Evolutionary conservation across 176 grass and related monocot genomes (phyloP).

Genomic region (Echinochloa phyllopogon): DNA sequence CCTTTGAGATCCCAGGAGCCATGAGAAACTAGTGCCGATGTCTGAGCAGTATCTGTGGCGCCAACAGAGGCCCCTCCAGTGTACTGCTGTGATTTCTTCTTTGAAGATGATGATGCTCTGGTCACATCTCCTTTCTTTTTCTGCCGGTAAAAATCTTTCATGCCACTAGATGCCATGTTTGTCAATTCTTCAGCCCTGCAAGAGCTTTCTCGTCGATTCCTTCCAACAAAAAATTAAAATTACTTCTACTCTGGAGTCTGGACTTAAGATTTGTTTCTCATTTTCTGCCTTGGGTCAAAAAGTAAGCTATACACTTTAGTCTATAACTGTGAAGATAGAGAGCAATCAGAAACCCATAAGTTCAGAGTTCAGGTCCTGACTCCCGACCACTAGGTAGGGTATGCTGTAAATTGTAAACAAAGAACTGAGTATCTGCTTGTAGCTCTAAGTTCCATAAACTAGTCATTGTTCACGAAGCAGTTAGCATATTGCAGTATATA

Average conservation of each 20-base stretch:
- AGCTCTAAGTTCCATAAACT: background rate
- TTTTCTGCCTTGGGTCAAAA: background rate
- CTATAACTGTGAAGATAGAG: background rate
- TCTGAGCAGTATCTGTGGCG: constrained; percentile 38
- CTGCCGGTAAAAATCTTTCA: constrained; percentile 61
- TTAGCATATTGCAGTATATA: constrained; percentile 7
- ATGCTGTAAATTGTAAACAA: background rate
- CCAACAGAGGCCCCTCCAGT: constrained; percentile 44
- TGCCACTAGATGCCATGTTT: constrained; percentile 51
- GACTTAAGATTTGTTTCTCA: constrained; percentile 2
- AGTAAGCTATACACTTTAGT: background rate
- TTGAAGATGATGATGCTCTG: constrained; percentile 42
- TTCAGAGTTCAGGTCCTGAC: background rate
- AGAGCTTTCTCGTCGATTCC: constrained; percentile 23
- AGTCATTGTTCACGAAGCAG: background rate
- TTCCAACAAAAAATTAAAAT: constrained; percentile 17
- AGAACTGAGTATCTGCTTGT: background rate
- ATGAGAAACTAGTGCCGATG: constrained; percentile 47
- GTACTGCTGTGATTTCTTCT: constrained; percentile 53
- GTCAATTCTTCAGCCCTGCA: constrained; percentile 19
- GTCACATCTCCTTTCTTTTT: constrained; percentile 57
- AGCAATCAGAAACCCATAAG: background rate
- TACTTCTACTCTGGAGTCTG: background rate
- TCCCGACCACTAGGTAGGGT: background rate
- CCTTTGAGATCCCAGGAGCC: constrained; percentile 47